Evolutionary conservation across 495 filamentous ascomycete species (phyloP).

Genomic region (Trichoderma erinaceum): DNA sequence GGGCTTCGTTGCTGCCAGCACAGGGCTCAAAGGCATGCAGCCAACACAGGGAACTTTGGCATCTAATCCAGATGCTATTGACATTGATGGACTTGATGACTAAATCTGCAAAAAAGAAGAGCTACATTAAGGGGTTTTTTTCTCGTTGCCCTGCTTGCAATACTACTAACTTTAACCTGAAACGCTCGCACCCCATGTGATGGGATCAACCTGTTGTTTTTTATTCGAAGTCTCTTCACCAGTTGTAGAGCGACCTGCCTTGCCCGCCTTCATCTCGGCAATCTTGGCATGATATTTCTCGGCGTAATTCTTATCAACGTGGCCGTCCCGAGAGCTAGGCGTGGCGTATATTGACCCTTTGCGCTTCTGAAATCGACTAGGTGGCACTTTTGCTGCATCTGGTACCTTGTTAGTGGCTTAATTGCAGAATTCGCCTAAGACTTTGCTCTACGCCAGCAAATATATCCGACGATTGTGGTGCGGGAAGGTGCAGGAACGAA

Average conservation of each 20-base stretch:
- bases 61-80: slow-evolving; percentile 81
- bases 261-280: slow-evolving; percentile 23
- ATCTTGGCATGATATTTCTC: slow-evolving; percentile 40
- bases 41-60: slow-evolving; percentile 23
- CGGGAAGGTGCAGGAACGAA: slow-evolving; percentile 23
- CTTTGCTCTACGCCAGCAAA: background rate
- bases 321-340: slow-evolving; percentile 50
- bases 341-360: slow-evolving; percentile 59
- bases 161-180: background rate
- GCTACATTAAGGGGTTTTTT: background rate
- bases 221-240: background rate
- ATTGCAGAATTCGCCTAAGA: background rate
- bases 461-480: background rate
- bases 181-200: background rate
- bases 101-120: slow-evolving; percentile 19
- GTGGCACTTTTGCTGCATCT: slow-evolving; percentile 57
- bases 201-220: background rate
- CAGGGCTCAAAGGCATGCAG: slow-evolving; percentile 69
- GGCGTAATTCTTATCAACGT: slow-evolving; percentile 45
- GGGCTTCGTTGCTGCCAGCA: slow-evolving; percentile 85
- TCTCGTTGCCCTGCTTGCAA: background rate
- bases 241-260: background rate
- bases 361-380: slow-evolving; percentile 56
- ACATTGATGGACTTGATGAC: slow-evolving; percentile 63
- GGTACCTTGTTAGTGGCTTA: slow-evolving; percentile 18